Conservation (phyloP, 768 basidiomycete species). For the Clathrus columnatus region DNA sequence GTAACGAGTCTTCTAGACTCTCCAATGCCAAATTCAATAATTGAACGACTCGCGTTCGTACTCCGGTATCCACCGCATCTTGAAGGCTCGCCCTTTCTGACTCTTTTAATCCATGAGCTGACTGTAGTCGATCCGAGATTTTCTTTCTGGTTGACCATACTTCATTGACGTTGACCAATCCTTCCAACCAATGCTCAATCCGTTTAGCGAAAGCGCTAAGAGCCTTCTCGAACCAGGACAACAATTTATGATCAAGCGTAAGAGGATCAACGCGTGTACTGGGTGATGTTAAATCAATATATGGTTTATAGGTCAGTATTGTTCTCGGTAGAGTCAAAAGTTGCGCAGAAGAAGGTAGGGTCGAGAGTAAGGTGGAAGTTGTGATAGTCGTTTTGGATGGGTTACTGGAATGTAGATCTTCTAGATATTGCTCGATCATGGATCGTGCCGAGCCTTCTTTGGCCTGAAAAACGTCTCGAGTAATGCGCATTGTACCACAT, state of each 20-base stretch:
- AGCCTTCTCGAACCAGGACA: slow-evolving; percentile 57
- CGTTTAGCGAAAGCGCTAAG: slow-evolving; percentile 35
- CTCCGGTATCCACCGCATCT: slow-evolving; percentile 43
- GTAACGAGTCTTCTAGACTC: slow-evolving; percentile 38
- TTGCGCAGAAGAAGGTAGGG: slow-evolving; percentile 76
- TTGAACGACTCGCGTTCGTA: slow-evolving; percentile 40
- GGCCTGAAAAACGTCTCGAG: slow-evolving; percentile 48
- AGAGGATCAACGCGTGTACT: slow-evolving; percentile 41
- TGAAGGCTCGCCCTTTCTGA: slow-evolving; percentile 39
- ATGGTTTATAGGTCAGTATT: slow-evolving; percentile 76
- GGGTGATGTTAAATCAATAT: slow-evolving; percentile 60
- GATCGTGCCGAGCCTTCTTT: slow-evolving; percentile 26
- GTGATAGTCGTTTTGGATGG: slow-evolving; percentile 47
- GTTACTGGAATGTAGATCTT: slow-evolving; percentile 51
- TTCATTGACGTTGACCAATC: slow-evolving; percentile 50
- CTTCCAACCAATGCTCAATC: slow-evolving; percentile 47
- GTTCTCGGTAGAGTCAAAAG: slow-evolving; percentile 65
- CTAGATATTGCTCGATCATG: slow-evolving; percentile 48
- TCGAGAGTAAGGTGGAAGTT: slow-evolving; percentile 56
- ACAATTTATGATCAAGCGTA: slow-evolving; percentile 38
- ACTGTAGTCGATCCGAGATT: slow-evolving; percentile 35
- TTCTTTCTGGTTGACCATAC: slow-evolving; percentile 58
- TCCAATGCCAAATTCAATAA: slow-evolving; percentile 52
- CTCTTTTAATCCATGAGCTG: slow-evolving; percentile 34
- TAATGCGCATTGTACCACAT: slow-evolving; percentile 46